Base-by-base conservation (phyloP, 2,329 filamentous ascomycete genomes). In the Cryphonectria naterciae region DNA sequence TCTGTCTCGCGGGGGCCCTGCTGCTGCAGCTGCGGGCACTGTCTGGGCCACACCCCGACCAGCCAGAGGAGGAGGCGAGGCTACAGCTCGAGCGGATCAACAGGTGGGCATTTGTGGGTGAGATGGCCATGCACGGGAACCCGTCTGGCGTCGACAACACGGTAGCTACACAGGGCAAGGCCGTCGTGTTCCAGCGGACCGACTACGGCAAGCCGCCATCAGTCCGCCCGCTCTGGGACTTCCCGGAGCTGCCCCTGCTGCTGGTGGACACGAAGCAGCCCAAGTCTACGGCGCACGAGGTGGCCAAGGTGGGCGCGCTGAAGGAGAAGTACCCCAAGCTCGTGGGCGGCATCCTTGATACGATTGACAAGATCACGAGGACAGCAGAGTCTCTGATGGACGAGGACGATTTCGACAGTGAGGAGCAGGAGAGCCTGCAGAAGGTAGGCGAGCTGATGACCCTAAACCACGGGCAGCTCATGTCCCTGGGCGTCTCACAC, bases 81-180 rank as follows among this genome's bases (percentile, higher is more conserved):
- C 82, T 94, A 60, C 95, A 99, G 79, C 88, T 98, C 41, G 95
- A 98, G 83, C 90, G 95, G 74, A 98, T 99, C 82, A 99, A 99
- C 81, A 89, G 93, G 73, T 99, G 97, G 96, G 95, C 96, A 0
- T 98, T 98, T 80, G 96, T 99, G 0, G 92, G 92, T 35, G 96
- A 99, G 80, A 92, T 98, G 89, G 96, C 94, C 81, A 98, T 98
- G 74, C 96, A 99, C 79, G 96, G 95, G 52, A 98, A 97, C 78
- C 96, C 96, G 0, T 97, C 94, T 0, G 96, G 96, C 0, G 93
- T 99, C 60, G 96, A 99, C 82, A 99, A 99, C 81, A 99, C 96
- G 2, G 95, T 99, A 39, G 88, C 95, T 17, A 93, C 95, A 17
- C 93, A 97, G 77, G 96, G 96, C 70, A 98, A 97, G 82, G 96